Percentiles rank a stretch among this genome's conserved stretches.
Conservation (phyloP, 176 grass and related monocot species). For the Saccharum spontaneum region DNA sequence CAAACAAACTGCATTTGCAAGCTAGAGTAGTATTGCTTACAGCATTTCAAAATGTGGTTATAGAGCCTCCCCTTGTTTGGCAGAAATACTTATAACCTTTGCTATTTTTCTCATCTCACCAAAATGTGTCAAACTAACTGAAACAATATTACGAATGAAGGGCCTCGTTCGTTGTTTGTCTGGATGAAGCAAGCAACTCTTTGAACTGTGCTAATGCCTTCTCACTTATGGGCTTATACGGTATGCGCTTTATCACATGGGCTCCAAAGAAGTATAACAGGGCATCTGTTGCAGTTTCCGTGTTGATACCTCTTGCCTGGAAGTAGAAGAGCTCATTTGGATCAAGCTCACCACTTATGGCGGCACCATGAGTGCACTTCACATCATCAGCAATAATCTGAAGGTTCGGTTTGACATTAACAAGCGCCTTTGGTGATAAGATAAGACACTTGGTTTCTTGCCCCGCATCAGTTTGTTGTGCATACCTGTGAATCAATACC, state of each 20-base stretch:
- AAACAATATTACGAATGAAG: not conserved
- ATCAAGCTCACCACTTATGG: slow-evolving; percentile 91
- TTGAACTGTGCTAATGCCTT: slow-evolving; percentile 49
- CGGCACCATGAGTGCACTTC: slow-evolving; percentile 93
- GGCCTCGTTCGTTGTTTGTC: not conserved
- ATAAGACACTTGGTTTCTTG: slow-evolving; percentile 84
- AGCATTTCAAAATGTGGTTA: not conserved
- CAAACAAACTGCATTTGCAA: slow-evolving; percentile 12
- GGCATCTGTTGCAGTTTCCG: slow-evolving; percentile 65
- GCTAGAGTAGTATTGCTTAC: not conserved
- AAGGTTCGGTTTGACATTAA: slow-evolving; percentile 93
- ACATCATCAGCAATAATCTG: slow-evolving; percentile 98
- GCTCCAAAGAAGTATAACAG: slow-evolving; percentile 82
- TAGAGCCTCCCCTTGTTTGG: not conserved
- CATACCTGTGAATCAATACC: slow-evolving; percentile 48
- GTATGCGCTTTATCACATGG: slow-evolving; percentile 82
- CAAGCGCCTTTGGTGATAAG: slow-evolving; percentile 76
- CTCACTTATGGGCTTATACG: slow-evolving; percentile 57
- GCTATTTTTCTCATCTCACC: not conserved
- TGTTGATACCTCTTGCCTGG: slow-evolving; percentile 66
- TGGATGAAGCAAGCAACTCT: slow-evolving; percentile 46
- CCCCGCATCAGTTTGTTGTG: slow-evolving; percentile 85
- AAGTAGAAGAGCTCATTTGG: slow-evolving; percentile 86
- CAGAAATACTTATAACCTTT: not conserved
- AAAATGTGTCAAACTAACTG: slow-evolving; percentile 2